Evolutionary conservation across 345 rosid genomes (phyloP).

Genomic region (Eucalyptus erythrocorys): DNA sequence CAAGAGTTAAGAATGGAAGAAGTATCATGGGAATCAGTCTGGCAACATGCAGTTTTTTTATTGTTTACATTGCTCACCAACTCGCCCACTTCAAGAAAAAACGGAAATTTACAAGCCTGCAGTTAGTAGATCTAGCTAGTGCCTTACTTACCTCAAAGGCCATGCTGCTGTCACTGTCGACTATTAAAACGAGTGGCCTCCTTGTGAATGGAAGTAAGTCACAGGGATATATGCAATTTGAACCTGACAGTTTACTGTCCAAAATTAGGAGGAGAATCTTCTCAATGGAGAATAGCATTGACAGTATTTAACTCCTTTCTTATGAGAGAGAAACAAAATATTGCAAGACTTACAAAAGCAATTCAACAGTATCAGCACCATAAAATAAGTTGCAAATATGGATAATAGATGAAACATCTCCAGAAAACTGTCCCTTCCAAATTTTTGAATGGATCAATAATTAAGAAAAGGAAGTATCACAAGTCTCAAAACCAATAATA

Average conservation of each 20-base stretch:
- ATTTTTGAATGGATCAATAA: not conserved
- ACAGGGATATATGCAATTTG: conserved; percentile 68
- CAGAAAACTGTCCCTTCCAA: not conserved
- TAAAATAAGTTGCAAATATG: not conserved
- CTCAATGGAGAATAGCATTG: not conserved
- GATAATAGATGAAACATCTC: not conserved
- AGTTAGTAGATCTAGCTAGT: not conserved
- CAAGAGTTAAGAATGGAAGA: not conserved
- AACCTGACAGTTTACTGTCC: conserved; percentile 24
- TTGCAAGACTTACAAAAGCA: not conserved
- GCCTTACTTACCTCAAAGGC: conserved; percentile 47
- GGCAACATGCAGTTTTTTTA: not conserved
- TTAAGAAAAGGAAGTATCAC: not conserved
- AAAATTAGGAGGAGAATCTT: not conserved
- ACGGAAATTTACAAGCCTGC: not conserved
- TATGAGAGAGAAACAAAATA: not conserved
- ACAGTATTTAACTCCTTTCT: not conserved
- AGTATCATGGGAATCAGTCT: not conserved
- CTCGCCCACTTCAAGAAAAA: not conserved
- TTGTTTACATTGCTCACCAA: not conserved
- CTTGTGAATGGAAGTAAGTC: conserved; percentile 92
- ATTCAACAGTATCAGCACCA: not conserved
- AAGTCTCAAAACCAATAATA: not conserved
- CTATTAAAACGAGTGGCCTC: conserved; percentile 66
- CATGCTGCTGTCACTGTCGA: conserved; percentile 72